Conservation (phyloP, 2,329 filamentous ascomycete species). For the Chaetomiaceae sp. region DNA sequence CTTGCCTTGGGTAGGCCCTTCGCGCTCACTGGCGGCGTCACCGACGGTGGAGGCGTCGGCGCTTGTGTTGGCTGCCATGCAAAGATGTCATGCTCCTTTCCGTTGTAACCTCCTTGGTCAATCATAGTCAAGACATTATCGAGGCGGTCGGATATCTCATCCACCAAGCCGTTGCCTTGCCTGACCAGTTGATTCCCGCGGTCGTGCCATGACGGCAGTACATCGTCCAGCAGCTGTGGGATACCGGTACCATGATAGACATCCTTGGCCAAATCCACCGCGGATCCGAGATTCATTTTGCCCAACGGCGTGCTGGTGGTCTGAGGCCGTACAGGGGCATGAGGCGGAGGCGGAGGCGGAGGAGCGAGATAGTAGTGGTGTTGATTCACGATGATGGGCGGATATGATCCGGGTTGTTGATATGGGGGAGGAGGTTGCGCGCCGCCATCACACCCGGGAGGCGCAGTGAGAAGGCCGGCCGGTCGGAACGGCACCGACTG, state of each 20-base stretch:
- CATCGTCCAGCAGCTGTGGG: slow-evolving; percentile 38
- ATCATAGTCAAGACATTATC: slow-evolving; percentile 68
- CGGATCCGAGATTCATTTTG: slow-evolving; percentile 38
- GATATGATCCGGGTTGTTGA: slow-evolving; percentile 28
- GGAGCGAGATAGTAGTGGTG: slow-evolving; percentile 46
- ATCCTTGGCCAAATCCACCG: slow-evolving; percentile 42
- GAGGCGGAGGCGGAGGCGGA: slow-evolving; percentile 12
- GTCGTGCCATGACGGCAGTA: slow-evolving; percentile 40
- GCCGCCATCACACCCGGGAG: slow-evolving; percentile 24
- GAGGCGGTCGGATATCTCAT: slow-evolving; percentile 59
- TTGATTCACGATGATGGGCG: slow-evolving; percentile 48
- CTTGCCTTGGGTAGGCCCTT: slow-evolving; percentile 21
- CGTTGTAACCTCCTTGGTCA: slow-evolving; percentile 55
- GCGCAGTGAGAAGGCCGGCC: slow-evolving; percentile 28
- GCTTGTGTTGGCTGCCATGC: slow-evolving; percentile 32
- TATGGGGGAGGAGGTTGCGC: slow-evolving; percentile 26
- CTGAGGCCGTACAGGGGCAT: slow-evolving; percentile 14
- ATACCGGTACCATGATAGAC: slow-evolving; percentile 27
- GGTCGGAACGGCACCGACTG: slow-evolving; percentile 24
- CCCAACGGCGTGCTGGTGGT: slow-evolving; percentile 28
- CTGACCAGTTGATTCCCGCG: slow-evolving; percentile 42
- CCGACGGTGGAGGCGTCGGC: slow-evolving; percentile 5
- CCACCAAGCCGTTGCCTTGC: slow-evolving; percentile 47
- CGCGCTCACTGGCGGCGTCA: slow-evolving; percentile 2
- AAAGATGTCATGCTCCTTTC: slow-evolving; percentile 53